These are phyloP conservation scores for Talaromyces liani DNA, from an alignment of 495 filamentous ascomycete species.

Conservation along the genomic window DNA sequence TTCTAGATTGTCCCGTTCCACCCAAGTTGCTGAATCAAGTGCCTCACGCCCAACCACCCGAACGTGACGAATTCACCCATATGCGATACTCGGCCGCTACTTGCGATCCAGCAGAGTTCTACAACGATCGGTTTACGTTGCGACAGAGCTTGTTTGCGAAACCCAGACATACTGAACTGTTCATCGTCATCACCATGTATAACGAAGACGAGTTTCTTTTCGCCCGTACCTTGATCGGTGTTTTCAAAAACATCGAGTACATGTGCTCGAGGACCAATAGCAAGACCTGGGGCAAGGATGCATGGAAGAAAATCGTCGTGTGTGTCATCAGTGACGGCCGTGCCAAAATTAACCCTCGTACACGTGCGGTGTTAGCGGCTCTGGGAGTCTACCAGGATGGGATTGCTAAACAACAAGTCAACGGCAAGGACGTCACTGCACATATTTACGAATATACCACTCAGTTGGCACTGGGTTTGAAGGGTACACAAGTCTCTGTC, in stretches of 20 bases:
- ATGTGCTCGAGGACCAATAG: conserved; percentile 87
- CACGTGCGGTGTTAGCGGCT: conserved; percentile 80
- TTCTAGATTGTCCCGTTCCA: conserved; percentile 94
- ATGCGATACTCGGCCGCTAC: conserved; percentile 98
- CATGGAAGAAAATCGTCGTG: conserved; percentile 99
- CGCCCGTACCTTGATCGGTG: conserved; percentile 92
- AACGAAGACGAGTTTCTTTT: conserved; percentile 98
- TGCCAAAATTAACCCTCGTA: conserved; percentile 94
- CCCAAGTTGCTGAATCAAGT: conserved; percentile 80
- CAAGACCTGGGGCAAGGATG: conserved; percentile 97
- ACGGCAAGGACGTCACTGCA: conserved; percentile 92
- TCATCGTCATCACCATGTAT: conserved; percentile 99
- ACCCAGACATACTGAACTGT: conserved; percentile 87
- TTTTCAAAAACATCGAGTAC: conserved; percentile 96
- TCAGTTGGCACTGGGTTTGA: conserved; percentile 79
- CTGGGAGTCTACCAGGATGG: conserved; percentile 98
- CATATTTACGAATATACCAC: conserved; percentile 99
- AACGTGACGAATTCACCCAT: conserved; percentile 96
- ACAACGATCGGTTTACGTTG: conserved; percentile 80
- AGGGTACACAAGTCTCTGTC: conserved; percentile 78
- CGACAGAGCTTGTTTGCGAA: conserved; percentile 93
- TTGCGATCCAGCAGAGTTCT: conserved; percentile 88
- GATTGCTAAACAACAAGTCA: conserved; percentile 97
- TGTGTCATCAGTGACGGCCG: conserved; percentile 97
- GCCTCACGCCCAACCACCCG: conserved; percentile 67